A percentile compares a stretch with the other conserved stretches of the same genome.
Evolutionary conservation across 345 rosid genomes (phyloP).

Genomic region (Mercurialis annua): DNA sequence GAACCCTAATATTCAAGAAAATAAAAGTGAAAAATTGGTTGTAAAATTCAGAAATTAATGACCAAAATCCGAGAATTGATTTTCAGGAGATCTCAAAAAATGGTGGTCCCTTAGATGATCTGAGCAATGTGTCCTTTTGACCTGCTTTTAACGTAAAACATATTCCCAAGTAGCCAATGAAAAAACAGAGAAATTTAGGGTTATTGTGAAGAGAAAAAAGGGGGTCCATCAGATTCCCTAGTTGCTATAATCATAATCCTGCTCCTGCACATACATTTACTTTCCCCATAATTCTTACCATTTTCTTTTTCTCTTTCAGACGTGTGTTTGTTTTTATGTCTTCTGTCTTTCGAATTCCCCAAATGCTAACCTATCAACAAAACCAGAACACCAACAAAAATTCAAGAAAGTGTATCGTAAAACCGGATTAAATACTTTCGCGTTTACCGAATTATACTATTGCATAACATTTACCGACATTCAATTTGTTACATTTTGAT

Average conservation of each 20-base stretch:
- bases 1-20: no score
- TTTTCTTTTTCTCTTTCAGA: constrained; percentile 12
- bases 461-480: no score
- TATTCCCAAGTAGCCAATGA: constrained; percentile 36
- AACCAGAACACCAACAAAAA: not conserved
- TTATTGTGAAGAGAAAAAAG: not conserved
- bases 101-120: constrained; percentile 17
- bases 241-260: constrained; percentile 28
- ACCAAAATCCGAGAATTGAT: constrained; percentile 15
- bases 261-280: constrained; percentile 24
- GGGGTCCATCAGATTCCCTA: constrained; percentile 41
- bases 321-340: constrained; percentile 20
- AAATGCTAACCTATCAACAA: no score
- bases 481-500: no score
- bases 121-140: constrained; percentile 29
- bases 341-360: no score
- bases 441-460: no score
- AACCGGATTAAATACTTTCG: no score
- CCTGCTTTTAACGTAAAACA: constrained; percentile 33
- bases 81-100: constrained; percentile 31
- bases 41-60: no score
- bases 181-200: not conserved
- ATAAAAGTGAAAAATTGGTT: no score
- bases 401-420: not conserved
- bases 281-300: constrained; percentile 30